Evolutionary conservation across 2,329 filamentous ascomycete genomes (phyloP), one percentile per base, ranked within the genome.

Genomic region (Trichoderma atrobrunneum): DNA sequence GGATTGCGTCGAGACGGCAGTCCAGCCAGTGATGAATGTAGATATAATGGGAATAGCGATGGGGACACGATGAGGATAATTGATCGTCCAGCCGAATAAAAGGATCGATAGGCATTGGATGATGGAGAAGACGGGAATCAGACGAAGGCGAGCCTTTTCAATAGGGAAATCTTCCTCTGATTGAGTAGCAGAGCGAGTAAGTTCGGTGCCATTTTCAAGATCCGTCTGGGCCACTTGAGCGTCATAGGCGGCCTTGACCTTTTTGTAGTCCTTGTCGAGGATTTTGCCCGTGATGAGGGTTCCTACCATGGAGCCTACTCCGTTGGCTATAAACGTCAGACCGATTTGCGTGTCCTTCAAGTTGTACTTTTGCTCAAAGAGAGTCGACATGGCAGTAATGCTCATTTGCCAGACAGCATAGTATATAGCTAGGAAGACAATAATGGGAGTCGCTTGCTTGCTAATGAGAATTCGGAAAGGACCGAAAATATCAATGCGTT

Each of bases 181-280:
- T 73, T 86, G 86, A 12, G 86, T 85, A 59, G 82, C 86, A 73
- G 84, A 85, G 67, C 85, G 85, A 66, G 90, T 84, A 0, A 83
- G 76, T 7, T 91, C 80, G 8, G 86, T 87, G 0, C 66, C 56
- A 4, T 61, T 60, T 48, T 88, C 78, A 0, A 86, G 78, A 0
- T 85, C 83, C 21, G 88, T 85, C 60, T 84, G 85, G 0, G 87
- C 82, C 0, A 3, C 10, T 39, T 12, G 59, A 26, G 57, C 5
- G 4, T 76, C 74, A 14, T 75, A 34, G 5, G 80, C 82, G 8
- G 80, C 78, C 11, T 90, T 90, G 72, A 91, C 85, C 1, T 90
- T 87, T 1, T 86, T 84, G 78, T 90, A 94, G 78, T 92, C 93
- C 81, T 86, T 86, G 79, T 93, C 91, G 32, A 93, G 85, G 1